Conservation (phyloP, 805 yeast genomes). For the Ogataea paraovalis region DNA sequence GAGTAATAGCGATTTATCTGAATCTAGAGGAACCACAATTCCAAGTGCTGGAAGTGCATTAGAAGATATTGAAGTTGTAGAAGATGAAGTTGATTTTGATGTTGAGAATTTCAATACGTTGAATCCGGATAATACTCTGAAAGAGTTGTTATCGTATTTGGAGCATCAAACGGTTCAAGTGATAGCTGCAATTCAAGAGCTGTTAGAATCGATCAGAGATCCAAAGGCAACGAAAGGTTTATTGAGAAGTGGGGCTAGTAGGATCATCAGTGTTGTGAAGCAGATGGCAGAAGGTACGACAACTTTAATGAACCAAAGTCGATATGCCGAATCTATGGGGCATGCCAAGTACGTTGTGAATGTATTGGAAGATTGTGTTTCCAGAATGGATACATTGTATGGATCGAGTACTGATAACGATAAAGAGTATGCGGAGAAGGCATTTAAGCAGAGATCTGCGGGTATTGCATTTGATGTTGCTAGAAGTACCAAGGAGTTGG, state of each 20-base stretch:
- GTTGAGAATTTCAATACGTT: constrained; percentile 74
- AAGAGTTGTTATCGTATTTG: constrained; percentile 76
- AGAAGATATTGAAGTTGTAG: constrained; percentile 12
- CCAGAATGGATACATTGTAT: constrained; percentile 75
- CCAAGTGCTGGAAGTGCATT: constrained; percentile 24
- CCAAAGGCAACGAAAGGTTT: constrained; percentile 75
- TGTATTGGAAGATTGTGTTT: constrained; percentile 78
- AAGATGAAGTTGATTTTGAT: constrained; percentile 42
- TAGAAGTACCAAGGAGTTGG: constrained; percentile 91
- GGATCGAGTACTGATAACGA: constrained; percentile 39
- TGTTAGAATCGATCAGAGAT: constrained; percentile 70
- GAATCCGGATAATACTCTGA: constrained; percentile 84
- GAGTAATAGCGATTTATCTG: too few species aligned
- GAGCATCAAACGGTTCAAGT: constrained; percentile 94
- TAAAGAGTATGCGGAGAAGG: constrained; percentile 74
- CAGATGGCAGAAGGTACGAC: constrained; percentile 90
- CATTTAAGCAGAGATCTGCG: constrained; percentile 88
- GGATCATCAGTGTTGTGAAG: constrained; percentile 72
- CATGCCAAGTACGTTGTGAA: constrained; percentile 91
- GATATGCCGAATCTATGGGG: constrained; percentile 78
- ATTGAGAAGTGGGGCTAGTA: constrained; percentile 64
- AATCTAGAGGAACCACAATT: constrained; percentile 8
- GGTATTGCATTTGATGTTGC: constrained; percentile 97
- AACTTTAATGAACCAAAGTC: constrained; percentile 81
- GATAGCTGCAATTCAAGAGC: constrained; percentile 80